Evolutionary conservation across 2,329 filamentous ascomycete species (phyloP).

Genomic region (Geosmithia morbida): DNA sequence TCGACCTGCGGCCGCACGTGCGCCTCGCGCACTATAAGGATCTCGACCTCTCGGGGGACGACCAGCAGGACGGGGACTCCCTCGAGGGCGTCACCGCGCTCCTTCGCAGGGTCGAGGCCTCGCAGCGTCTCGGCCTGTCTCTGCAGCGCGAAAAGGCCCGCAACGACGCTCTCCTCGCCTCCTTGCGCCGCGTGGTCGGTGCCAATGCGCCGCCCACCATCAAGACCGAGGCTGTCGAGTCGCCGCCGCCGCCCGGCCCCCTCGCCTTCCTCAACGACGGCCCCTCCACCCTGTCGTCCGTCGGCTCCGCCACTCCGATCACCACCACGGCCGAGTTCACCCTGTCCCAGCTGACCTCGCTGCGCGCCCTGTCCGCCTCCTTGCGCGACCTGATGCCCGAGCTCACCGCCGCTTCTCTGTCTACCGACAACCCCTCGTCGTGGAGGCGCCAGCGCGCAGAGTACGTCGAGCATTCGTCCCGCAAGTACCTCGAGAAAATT

Average conservation of each 20-base stretch:
- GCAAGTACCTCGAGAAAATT: conserved; percentile 58
- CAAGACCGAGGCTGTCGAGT: conserved; percentile 5
- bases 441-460: conserved; percentile 59
- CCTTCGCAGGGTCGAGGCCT: conserved; percentile 61
- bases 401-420: conserved; percentile 22
- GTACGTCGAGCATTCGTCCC: conserved; percentile 72
- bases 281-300: conserved; percentile 28
- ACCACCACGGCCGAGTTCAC: conserved; percentile 65
- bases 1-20: conserved; percentile 60
- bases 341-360: conserved; percentile 66
- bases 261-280: conserved; percentile 43
- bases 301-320: conserved; percentile 40
- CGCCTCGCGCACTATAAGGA: conserved; percentile 74
- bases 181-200: conserved; percentile 37
- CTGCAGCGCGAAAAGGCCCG: conserved; percentile 55
- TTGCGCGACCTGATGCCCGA: conserved; percentile 54
- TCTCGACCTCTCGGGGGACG: conserved; percentile 26
- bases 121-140: conserved; percentile 57
- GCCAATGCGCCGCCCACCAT: neutral
- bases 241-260: conserved; percentile 8
- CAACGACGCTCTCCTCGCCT: conserved; percentile 56
- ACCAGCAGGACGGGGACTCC: conserved; percentile 5
- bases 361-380: conserved; percentile 48
- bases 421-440: conserved; percentile 22
- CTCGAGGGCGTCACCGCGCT: conserved; percentile 57